Evolutionary conservation across 2,329 filamentous ascomycete genomes (phyloP).

Genomic region (Albifimbria verrucaria): DNA sequence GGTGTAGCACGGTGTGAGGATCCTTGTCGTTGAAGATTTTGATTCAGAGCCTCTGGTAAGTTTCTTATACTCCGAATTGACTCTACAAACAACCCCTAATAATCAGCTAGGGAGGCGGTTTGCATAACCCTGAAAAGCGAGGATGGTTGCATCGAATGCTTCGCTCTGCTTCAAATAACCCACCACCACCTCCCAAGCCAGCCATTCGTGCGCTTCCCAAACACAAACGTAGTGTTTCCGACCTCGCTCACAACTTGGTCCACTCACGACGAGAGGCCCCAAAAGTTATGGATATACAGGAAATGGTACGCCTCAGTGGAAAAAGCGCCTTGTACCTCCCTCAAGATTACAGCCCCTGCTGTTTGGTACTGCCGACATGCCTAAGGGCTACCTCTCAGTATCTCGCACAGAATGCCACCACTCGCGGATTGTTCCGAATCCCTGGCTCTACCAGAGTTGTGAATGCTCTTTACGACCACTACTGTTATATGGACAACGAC

Average conservation of each 20-base stretch:
- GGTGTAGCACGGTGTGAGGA: conserved; percentile 50
- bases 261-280: conserved; percentile 40
- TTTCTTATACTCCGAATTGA: conserved; percentile 6
- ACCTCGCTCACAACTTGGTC: conserved; percentile 46
- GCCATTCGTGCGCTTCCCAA: conserved; percentile 14
- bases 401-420: conserved; percentile 53
- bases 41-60: conserved; percentile 28
- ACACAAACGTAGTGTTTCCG: conserved; percentile 53
- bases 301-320: conserved; percentile 61
- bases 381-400: conserved; percentile 64
- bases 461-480: conserved; percentile 61
- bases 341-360: conserved; percentile 52
- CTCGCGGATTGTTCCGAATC: conserved; percentile 61
- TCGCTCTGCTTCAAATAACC: conserved; percentile 18
- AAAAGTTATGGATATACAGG: conserved; percentile 49
- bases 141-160: conserved; percentile 37
- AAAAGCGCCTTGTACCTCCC: conserved; percentile 61
- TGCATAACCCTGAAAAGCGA: conserved; percentile 23
- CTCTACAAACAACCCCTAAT: conserved; percentile 6
- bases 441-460: conserved; percentile 56
- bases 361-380: conserved; percentile 60
- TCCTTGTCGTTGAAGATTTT: conserved; percentile 34
- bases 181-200: conserved; percentile 7
- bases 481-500: conserved; percentile 47
- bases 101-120: conserved; percentile 13